These are phyloP conservation scores for Senna tora DNA, from an alignment of 306 rosid genomes.

Conservation along the genomic window DNA sequence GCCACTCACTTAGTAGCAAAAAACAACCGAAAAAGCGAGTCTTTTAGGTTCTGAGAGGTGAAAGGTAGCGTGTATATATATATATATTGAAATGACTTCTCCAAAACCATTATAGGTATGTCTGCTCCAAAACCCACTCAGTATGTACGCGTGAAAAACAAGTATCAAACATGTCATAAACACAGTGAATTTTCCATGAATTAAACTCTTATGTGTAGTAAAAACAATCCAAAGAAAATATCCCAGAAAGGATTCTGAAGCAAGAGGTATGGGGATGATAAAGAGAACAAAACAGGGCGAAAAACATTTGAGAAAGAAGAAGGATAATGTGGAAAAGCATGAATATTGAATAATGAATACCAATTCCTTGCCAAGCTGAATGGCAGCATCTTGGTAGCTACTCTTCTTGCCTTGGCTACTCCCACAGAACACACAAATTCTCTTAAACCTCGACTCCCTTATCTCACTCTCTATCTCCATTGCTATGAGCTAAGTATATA, in stretches of 20 bases:
- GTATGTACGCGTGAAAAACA: no score
- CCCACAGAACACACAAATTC: conserved; percentile 98
- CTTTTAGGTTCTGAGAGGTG: neutral
- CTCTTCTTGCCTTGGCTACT: conserved; percentile 97
- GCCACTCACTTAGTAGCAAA: neutral
- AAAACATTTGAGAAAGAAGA: neutral
- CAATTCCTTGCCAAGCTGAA: conserved; percentile 93
- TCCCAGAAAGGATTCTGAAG: conserved; percentile 6
- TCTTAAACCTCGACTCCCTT: conserved; percentile 74
- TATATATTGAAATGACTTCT: neutral
- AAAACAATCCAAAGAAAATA: neutral
- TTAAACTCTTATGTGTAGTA: conserved; percentile 13
- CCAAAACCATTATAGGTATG: neutral
- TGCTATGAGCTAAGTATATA: conserved; percentile 29
- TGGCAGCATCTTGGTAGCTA: conserved; percentile 95
- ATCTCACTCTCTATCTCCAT: conserved; percentile 69
- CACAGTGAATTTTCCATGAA: conserved; percentile 25
- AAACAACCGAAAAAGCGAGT: conserved; percentile 32
- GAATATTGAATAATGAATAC: no score
- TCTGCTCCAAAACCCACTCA: no score
- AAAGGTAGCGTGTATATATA: neutral
- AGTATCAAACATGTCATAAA: conserved; percentile 45
- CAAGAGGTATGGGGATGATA: neutral
- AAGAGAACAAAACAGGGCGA: conserved; percentile 16
- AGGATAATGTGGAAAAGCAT: neutral